These are phyloP conservation scores for Croton setiger DNA, from an alignment of 441 rosid genomes.

Conservation along the genomic window DNA sequence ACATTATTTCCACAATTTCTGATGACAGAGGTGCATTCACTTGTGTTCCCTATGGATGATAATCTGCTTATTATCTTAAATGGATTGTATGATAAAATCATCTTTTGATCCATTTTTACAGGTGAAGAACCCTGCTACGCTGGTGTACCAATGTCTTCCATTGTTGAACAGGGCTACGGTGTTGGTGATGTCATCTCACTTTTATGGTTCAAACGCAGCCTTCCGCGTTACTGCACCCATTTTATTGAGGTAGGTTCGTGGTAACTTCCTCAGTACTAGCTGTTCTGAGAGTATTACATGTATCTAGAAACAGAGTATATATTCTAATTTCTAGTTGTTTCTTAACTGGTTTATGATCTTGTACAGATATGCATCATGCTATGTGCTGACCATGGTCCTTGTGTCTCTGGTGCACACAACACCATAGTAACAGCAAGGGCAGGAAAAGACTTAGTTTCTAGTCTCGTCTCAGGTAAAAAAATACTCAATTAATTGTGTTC, in stretches of 20 bases:
- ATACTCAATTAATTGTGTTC: conserved; percentile 7
- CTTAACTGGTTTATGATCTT: conserved; percentile 23
- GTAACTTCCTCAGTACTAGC: not conserved
- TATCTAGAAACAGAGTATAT: conserved; percentile 3
- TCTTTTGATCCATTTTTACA: conserved; percentile 24
- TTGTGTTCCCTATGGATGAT: conserved; percentile 1
- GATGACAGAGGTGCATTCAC: conserved; percentile 77
- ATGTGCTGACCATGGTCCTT: conserved; percentile 97
- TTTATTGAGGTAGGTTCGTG: conserved; percentile 69
- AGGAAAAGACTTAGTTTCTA: conserved; percentile 95
- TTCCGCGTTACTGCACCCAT: conserved; percentile 89
- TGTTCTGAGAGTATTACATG: not conserved
- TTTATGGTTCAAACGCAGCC: conserved; percentile 96
- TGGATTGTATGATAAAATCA: conserved; percentile 10
- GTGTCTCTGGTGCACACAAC: conserved; percentile 98
- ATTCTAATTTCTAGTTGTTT: conserved; percentile 8
- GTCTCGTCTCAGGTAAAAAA: conserved; percentile 77
- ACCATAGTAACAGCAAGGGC: conserved; percentile 96
- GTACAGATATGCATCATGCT: conserved; percentile 90
- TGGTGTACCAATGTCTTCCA: conserved; percentile 97
- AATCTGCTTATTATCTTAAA: conserved; percentile 8
- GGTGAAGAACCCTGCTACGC: conserved; percentile 98
- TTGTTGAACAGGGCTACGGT: conserved; percentile 82
- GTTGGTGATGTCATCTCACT: conserved; percentile 96
- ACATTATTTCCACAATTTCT: conserved; percentile 89